phyloP scores from a whole-genome alignment of 2,329 filamentous ascomycete genomes.

The Septoria petroselini region DNA sequence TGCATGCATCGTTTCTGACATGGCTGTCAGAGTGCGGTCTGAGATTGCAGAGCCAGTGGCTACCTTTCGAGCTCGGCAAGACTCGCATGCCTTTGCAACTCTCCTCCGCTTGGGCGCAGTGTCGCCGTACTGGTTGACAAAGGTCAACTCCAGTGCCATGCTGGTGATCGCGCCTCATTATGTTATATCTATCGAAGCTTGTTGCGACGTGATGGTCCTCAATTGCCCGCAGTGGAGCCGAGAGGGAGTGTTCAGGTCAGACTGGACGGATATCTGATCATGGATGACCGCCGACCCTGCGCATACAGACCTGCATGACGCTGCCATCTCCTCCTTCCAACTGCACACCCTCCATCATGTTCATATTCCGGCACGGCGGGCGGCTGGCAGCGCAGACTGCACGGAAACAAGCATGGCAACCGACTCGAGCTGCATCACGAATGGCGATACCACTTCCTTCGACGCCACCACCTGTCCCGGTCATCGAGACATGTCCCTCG shows the following conservation, averaged over 20 bases:
- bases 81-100: conserved; percentile 36
- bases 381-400: conserved; percentile 16
- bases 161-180: neutral
- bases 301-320: too few relatives aligned
- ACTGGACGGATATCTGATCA: neutral
- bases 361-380: conserved; percentile 29
- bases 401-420: neutral
- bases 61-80: conserved; percentile 35
- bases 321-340: too few relatives aligned
- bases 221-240: neutral
- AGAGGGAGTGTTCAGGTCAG: neutral
- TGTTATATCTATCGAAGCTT: neutral
- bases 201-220: neutral
- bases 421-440: conserved; percentile 27
- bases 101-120: conserved; percentile 34
- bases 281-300: too few relatives aligned
- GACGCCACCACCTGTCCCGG: conserved; percentile 42
- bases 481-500: conserved; percentile 62
- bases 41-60: neutral
- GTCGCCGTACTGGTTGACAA: conserved; percentile 37
- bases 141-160: conserved; percentile 35
- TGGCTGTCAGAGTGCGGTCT: conserved; percentile 10
- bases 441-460: conserved; percentile 34
- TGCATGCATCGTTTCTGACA: conserved; percentile 37
- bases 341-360: conserved; percentile 31